Evolutionary conservation across 306 rosid species (phyloP).

Genomic region (Cucumis hystrix): DNA sequence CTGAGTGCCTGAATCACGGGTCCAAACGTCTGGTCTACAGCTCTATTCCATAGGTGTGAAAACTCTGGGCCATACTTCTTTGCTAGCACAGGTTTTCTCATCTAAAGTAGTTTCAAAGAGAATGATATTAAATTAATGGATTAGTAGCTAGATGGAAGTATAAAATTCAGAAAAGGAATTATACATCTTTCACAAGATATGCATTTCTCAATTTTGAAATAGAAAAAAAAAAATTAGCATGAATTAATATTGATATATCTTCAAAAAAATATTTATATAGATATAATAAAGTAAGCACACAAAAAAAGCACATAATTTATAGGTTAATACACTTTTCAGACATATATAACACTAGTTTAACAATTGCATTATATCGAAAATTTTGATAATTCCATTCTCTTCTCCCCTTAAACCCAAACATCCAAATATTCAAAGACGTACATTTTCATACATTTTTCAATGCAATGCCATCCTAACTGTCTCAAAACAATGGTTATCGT

Average conservation of each 20-base stretch:
- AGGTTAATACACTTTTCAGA: not conserved
- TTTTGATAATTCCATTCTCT: not conserved
- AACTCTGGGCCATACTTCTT: conserved; percentile 46
- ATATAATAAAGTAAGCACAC: not conserved
- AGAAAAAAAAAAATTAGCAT: not conserved
- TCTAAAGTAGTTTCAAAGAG: conserved; percentile 24
- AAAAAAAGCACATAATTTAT: not conserved
- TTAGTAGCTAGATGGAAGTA: not conserved
- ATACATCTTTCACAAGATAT: not conserved
- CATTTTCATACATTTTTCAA: not conserved
- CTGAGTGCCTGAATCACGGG: conserved; percentile 64
- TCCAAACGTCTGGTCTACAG: conserved; percentile 61
- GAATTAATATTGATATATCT: not conserved
- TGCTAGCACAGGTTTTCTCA: conserved; percentile 50
- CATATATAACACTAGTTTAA: not conserved
- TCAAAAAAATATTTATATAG: not conserved
- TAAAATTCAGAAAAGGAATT: too few relatives aligned
- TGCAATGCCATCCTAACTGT: not conserved
- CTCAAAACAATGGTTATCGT: not conserved
- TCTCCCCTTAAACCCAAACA: not conserved
- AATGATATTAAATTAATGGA: not conserved
- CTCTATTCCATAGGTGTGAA: conserved; percentile 70
- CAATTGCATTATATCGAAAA: not conserved
- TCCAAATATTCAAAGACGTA: not conserved
- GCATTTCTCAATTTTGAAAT: not conserved